Conservation (phyloP, 2,329 filamentous ascomycete species). For the Ascosphaera acerosa region DNA sequence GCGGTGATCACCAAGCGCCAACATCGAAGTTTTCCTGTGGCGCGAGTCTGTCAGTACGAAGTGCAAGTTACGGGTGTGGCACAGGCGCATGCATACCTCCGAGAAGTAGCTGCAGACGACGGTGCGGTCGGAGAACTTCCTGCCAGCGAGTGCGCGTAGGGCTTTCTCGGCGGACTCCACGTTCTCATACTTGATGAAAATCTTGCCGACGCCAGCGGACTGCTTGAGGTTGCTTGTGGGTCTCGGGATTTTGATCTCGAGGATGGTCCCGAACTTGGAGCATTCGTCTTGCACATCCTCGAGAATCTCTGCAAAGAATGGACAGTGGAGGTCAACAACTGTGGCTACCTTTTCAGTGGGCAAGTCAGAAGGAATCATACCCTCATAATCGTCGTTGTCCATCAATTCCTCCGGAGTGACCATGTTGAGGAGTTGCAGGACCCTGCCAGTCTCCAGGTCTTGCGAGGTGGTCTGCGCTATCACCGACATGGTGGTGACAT, state of each 20-base stretch:
- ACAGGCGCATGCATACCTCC: no score
- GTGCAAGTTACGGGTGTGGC: no score
- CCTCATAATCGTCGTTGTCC: slow-evolving; percentile 86
- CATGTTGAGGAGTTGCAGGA: slow-evolving; percentile 93
- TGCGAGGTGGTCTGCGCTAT: slow-evolving; percentile 69
- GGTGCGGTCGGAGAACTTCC: slow-evolving; percentile 89
- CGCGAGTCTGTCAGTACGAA: no score
- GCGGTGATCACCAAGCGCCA: slow-evolving; percentile 66
- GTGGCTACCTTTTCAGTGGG: no score
- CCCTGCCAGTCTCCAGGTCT: slow-evolving; percentile 55
- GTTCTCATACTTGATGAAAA: slow-evolving; percentile 80
- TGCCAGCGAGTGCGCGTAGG: slow-evolving; percentile 65
- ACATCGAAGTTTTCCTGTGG: slow-evolving; percentile 88
- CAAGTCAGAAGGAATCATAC: slow-evolving; percentile 29
- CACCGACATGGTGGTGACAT: slow-evolving; percentile 93
- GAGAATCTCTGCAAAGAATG: slow-evolving; percentile 47
- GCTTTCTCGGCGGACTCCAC: slow-evolving; percentile 59
- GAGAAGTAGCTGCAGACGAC: slow-evolving; percentile 93
- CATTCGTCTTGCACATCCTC: slow-evolving; percentile 91
- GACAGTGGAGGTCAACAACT: not conserved
- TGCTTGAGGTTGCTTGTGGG: slow-evolving; percentile 62
- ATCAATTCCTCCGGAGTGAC: slow-evolving; percentile 87
- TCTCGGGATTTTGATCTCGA: slow-evolving; percentile 81
- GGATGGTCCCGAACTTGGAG: slow-evolving; percentile 59
- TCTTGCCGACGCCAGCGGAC: slow-evolving; percentile 82